Conservation (phyloP, 2,329 filamentous ascomycete species). For the Ophiosphaerella herpotricha region DNA sequence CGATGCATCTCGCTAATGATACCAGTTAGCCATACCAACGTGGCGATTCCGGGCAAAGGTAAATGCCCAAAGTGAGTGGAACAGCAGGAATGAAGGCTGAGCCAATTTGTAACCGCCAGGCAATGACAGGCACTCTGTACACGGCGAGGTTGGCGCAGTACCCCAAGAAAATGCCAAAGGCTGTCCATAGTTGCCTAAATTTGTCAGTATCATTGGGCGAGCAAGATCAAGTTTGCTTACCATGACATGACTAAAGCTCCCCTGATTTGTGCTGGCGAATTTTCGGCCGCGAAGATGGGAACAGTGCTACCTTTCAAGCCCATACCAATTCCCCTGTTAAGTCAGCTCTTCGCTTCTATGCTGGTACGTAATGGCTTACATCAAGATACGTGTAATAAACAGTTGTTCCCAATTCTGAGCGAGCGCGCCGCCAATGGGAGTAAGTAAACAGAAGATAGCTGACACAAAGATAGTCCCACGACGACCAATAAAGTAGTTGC, state of each 20-base stretch:
- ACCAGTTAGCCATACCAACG: background rate
- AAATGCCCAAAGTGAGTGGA: background rate
- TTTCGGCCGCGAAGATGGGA: conserved; percentile 2
- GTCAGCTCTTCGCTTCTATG: background rate
- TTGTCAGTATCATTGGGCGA: background rate
- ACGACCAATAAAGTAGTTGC: conserved; percentile 34
- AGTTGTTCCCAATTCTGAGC: conserved; percentile 29
- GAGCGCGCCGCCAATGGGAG: conserved; percentile 30
- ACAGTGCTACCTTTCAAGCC: conserved; percentile 1
- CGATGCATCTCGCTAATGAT: too few relatives aligned
- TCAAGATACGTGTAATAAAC: conserved; percentile 23
- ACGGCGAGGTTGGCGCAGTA: conserved; percentile 2
- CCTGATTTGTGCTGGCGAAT: conserved; percentile 1
- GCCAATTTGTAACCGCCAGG: conserved; percentile 3
- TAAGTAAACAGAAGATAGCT: conserved; percentile 28
- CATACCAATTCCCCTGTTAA: background rate
- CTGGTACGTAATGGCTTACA: conserved; percentile 3
- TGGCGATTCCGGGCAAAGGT: conserved; percentile 2
- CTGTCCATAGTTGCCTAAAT: conserved; percentile 2
- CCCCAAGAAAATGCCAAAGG: conserved; percentile 1
- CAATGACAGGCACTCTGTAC: background rate
- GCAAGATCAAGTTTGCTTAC: background rate
- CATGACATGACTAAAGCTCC: background rate
- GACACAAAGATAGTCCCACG: conserved; percentile 37
- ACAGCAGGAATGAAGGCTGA: conserved; percentile 1